Percentiles rank a stretch among this genome's conserved stretches.
Evolutionary conservation across 345 rosid genomes (phyloP).

Genomic region (Balakata baccata): DNA sequence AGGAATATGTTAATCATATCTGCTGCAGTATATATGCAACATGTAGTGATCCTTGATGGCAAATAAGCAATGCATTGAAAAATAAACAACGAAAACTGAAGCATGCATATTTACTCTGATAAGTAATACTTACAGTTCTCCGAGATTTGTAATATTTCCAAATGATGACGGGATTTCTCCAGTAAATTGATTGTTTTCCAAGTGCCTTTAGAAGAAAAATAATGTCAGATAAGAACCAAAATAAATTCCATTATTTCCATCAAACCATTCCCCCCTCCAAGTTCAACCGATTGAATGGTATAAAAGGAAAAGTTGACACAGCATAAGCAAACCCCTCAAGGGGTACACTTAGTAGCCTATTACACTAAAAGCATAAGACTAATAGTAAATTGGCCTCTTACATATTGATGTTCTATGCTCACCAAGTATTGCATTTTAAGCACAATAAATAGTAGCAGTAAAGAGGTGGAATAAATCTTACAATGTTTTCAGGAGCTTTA

Average conservation of each 20-base stretch:
- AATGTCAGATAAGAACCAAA: constrained; percentile 16
- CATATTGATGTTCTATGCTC: background rate
- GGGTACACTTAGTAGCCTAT: background rate
- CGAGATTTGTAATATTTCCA: constrained; percentile 47
- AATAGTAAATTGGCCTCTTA: background rate
- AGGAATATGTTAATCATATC: background rate
- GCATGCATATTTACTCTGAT: constrained; percentile 14
- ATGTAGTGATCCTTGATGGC: background rate
- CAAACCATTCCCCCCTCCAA: background rate
- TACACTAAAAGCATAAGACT: background rate
- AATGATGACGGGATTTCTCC: constrained; percentile 66
- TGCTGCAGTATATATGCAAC: background rate
- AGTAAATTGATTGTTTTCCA: constrained; percentile 64
- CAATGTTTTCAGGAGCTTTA: constrained; percentile 55
- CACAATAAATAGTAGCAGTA: background rate
- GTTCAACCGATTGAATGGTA: background rate
- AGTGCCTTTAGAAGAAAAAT: constrained; percentile 50
- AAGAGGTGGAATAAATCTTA: constrained; percentile 37
- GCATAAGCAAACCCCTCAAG: constrained; percentile 4
- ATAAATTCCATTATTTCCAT: constrained; percentile 2
- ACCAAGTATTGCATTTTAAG: constrained; percentile 9
- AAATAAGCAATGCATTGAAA: background rate
- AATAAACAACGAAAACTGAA: background rate
- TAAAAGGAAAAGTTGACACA: background rate
- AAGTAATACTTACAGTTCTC: constrained; percentile 63